Base-by-base conservation (phyloP, 2,329 filamentous ascomycete genomes). In the Xylariaceae sp. region DNA sequence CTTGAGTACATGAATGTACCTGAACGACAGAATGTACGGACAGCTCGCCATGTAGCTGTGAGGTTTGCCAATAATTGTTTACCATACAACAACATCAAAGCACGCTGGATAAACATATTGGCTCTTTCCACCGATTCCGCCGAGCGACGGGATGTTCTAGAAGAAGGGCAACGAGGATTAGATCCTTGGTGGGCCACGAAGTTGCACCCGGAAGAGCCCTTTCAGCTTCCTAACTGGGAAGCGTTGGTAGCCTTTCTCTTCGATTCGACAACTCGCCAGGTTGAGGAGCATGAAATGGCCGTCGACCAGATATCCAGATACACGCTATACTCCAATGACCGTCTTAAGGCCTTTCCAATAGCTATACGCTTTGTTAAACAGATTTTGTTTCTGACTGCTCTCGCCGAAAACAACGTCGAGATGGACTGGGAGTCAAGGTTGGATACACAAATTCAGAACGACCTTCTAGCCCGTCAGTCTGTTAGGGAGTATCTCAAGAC, bases 21-120 rank as follows among this genome's bases (percentile, higher is more conserved):
- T 0, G 76, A 80, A 15, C 63, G 68, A 1, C 73, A 75, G n/a
- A 74, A 80, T 15, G 74, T 85, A n/a, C 80, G 87, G 61, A 92
- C 87, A 63, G 87, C 88, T 32, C 84, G 89, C 7, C 94, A 92
- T 71, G 86, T 89, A 18, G 86, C 86, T 21, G 85, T 94, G 7
- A 88, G 94, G 54, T 96, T 92, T 77, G 89, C 90, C 10, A 97
- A 97, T 67, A 81, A 89, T 47, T 95, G 90, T 64, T 76, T 99
- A 5, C 82, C 87, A 0, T 96, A 90, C 63, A 79, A 79, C 18
- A 90, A 96, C 64, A 78, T 89, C 9, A 77, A 86, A 36, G 94
- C 84, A 22, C 83, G 94, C 46, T 96, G 90, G 89, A 88, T 96
- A 44, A 84, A 96, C 68, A 81, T 97, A 15, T 77, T 96, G 47